These are phyloP conservation scores for Penicillium ucsense DNA, from an alignment of 495 filamentous ascomycete genomes.

Conservation along the genomic window DNA sequence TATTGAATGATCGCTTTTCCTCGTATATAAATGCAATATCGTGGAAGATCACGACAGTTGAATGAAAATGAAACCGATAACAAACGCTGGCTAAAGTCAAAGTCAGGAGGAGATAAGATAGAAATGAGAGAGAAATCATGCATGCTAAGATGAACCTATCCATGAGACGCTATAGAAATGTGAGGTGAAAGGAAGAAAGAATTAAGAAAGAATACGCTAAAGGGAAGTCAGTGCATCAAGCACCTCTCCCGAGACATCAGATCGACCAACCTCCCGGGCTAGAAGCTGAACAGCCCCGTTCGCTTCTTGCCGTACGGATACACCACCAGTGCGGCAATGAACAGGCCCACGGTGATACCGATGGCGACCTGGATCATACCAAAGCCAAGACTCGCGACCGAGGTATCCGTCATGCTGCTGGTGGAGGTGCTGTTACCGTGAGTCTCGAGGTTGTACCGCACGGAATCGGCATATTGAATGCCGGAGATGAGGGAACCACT, in stretches of 20 bases:
- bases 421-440: conserved; percentile 29
- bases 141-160: background rate
- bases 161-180: too few relatives aligned
- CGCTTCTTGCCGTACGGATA: conserved; percentile 86
- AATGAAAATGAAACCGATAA: too few relatives aligned
- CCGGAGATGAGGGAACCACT: conserved; percentile 71
- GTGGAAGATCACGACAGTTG: too few relatives aligned
- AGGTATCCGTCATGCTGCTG: conserved; percentile 28
- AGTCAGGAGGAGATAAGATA: too few relatives aligned
- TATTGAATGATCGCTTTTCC: too few relatives aligned
- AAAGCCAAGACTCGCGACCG: conserved; percentile 70
- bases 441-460: conserved; percentile 42
- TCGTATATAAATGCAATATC: too few relatives aligned
- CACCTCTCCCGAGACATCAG: too few relatives aligned
- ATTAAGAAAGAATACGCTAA: too few relatives aligned
- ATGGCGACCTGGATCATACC: conserved; percentile 89
- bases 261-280: conserved; percentile 3
- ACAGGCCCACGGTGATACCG: conserved; percentile 84
- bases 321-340: conserved; percentile 71
- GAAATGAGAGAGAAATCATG: background rate
- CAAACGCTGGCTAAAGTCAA: too few relatives aligned
- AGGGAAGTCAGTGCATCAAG: too few relatives aligned
- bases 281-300: conserved; percentile 84
- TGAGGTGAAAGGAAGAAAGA: too few relatives aligned
- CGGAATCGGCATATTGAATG: conserved; percentile 64